Conservation (phyloP, 768 basidiomycete species). For the Cystoderma amianthinum region DNA sequence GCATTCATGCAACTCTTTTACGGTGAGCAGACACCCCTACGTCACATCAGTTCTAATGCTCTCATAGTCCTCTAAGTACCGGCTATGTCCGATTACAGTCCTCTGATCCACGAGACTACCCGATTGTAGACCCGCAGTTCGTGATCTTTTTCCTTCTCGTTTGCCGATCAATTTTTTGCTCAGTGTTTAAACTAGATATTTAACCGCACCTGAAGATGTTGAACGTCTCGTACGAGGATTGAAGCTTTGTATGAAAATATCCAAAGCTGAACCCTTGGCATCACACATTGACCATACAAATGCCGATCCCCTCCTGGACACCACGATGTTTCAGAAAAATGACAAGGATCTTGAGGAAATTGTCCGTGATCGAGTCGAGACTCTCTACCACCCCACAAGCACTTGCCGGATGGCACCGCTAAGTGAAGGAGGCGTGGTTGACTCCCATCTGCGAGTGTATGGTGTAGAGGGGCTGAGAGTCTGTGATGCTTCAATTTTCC, state of each 20-base stretch:
- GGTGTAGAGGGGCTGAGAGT: constrained; percentile 35
- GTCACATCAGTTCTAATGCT: no score
- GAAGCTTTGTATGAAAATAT: constrained; percentile 24
- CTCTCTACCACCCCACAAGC: constrained; percentile 36
- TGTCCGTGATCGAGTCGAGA: constrained; percentile 33
- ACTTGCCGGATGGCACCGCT: constrained; percentile 39
- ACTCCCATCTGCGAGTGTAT: constrained; percentile 34
- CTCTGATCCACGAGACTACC: constrained; percentile 26
- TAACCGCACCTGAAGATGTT: constrained; percentile 27
- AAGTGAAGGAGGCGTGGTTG: constrained; percentile 34
- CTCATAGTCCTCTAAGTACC: constrained; percentile 31
- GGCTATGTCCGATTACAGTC: constrained; percentile 29
- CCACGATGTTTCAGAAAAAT: constrained; percentile 20
- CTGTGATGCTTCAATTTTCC: constrained; percentile 33
- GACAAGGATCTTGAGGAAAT: constrained; percentile 32
- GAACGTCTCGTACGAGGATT: constrained; percentile 30
- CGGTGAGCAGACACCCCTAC: constrained; percentile 23
- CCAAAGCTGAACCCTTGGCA: constrained; percentile 26
- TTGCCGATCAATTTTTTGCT: no score
- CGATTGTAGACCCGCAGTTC: constrained; percentile 31
- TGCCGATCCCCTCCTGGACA: constrained; percentile 25
- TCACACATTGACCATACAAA: constrained; percentile 21
- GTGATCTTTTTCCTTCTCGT: constrained; percentile 5
- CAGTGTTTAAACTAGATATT: no score
- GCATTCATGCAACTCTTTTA: constrained; percentile 28